Evolutionary conservation across 371 early-diverging fungal genomes (phyloP).

Genomic region (Apophysomyces sp.): DNA sequence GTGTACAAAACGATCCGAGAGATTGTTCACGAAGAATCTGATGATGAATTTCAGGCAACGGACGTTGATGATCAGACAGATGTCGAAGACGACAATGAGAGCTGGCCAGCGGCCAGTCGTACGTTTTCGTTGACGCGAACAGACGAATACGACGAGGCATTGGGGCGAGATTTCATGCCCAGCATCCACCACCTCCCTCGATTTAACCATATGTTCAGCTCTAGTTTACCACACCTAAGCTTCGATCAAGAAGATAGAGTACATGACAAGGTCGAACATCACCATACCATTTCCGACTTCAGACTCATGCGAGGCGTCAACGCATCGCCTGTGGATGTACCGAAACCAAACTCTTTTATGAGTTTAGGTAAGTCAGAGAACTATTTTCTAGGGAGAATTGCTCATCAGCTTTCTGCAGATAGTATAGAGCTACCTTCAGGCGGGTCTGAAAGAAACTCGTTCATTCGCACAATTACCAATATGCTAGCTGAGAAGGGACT

Average conservation of each 20-base stretch:
- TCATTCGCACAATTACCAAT: constrained; percentile 76
- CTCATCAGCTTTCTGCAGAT: not conserved
- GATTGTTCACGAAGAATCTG: constrained; percentile 55
- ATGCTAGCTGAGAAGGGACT: constrained; percentile 70
- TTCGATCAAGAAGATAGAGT: constrained; percentile 22
- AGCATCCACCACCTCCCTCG: constrained; percentile 23
- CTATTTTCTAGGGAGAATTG: not conserved
- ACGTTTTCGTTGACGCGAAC: constrained; percentile 58
- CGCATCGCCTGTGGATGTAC: not conserved
- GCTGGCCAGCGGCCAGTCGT: constrained; percentile 9
- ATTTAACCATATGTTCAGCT: constrained; percentile 26
- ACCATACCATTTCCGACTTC: constrained; percentile 12
- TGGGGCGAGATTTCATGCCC: constrained; percentile 49
- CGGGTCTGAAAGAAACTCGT: constrained; percentile 48
- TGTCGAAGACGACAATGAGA: constrained; percentile 8
- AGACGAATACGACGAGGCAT: constrained; percentile 63
- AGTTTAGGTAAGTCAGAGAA: constrained; percentile 1
- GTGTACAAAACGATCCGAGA: constrained; percentile 61
- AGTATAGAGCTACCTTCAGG: constrained; percentile 27
- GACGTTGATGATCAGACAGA: constrained; percentile 40
- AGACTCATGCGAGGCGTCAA: not conserved
- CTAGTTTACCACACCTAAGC: constrained; percentile 28
- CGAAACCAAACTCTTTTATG: not conserved
- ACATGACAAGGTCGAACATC: not conserved
- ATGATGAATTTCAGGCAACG: constrained; percentile 47